phyloP scores from a whole-genome alignment of 768 basidiomycete species.

The Amanita polypyramis region DNA sequence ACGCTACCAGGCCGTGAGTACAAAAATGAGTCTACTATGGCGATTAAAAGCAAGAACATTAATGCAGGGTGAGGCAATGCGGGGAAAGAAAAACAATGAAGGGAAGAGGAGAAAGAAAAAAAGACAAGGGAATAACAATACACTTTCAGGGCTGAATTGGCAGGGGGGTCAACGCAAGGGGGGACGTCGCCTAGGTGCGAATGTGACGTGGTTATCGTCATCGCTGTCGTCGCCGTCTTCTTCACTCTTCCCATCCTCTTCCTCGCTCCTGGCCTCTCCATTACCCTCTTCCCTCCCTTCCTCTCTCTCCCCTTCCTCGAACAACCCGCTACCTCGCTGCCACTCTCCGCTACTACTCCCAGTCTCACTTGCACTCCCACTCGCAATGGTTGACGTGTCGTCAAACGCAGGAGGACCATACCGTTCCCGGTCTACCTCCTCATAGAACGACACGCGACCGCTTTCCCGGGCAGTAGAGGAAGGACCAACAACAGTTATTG shows the following conservation, averaged over 20 bases:
- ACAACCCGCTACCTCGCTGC: constrained; percentile 6
- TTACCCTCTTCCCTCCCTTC: neutral
- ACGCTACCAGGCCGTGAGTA: neutral
- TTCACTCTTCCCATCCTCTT: constrained; percentile 11
- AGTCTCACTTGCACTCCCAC: constrained; percentile 10
- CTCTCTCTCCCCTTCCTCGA: constrained; percentile 7
- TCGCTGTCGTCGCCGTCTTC: constrained; percentile 12
- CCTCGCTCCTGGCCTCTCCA: neutral
- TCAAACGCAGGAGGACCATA: constrained; percentile 25
- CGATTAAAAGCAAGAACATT: neutral
- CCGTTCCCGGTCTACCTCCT: constrained; percentile 11
- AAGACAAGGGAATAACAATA: constrained; percentile 5
- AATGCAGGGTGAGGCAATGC: constrained; percentile 2
- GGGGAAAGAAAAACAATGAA: constrained; percentile 1
- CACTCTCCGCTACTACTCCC: constrained; percentile 3
- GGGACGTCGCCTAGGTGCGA: constrained; percentile 18
- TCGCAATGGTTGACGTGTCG: constrained; percentile 43
- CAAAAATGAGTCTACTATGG: neutral
- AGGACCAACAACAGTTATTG: neutral
- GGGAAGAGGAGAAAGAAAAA: constrained; percentile 1
- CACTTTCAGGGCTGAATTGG: neutral
- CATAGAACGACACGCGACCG: constrained; percentile 3
- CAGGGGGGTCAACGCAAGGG: neutral
- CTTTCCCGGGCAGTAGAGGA: neutral
- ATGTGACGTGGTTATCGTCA: constrained; percentile 20